These are phyloP conservation scores for Polyporus tsugae DNA, from an alignment of 1,284 basidiomycete species.

Conservation along the genomic window DNA sequence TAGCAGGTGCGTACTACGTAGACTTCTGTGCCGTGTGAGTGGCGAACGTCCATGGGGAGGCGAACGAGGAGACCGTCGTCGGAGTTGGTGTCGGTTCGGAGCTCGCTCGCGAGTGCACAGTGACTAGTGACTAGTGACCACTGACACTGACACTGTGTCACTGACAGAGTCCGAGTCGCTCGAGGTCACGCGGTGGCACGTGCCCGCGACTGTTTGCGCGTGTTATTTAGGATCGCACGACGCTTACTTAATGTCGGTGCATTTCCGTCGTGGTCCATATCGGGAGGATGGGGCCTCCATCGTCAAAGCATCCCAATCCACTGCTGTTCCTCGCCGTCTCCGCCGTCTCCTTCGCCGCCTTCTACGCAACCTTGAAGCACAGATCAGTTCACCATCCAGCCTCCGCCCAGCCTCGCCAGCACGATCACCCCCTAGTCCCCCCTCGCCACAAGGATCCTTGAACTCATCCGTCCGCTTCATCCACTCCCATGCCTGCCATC, in stretches of 20 bases:
- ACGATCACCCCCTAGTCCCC: slow-evolving; percentile 72
- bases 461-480: slow-evolving; percentile 5
- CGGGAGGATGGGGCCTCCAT: slow-evolving; percentile 20
- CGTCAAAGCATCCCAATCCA: slow-evolving; percentile 64
- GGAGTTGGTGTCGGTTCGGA: no score
- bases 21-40: slow-evolving; percentile 65
- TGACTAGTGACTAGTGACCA: no score
- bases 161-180: no score
- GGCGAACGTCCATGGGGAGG: slow-evolving; percentile 60
- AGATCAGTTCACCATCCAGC: slow-evolving; percentile 67
- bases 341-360: slow-evolving; percentile 62
- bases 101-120: no score
- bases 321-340: slow-evolving; percentile 64
- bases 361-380: slow-evolving; percentile 61
- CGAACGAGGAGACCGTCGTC: background rate
- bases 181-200: slow-evolving; percentile 6
- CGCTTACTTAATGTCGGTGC: no score
- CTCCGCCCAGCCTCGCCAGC: slow-evolving; percentile 66
- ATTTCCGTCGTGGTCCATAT: background rate
- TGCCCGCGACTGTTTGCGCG: slow-evolving; percentile 28
- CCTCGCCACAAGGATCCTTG: slow-evolving; percentile 55
- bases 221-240: slow-evolving; percentile 32
- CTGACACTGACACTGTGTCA: no score
- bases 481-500: slow-evolving; percentile 49
- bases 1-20: slow-evolving; percentile 68